These are phyloP conservation scores for Diaporthe caulivora DNA, from an alignment of 2,329 filamentous ascomycete genomes.

Conservation along the genomic window DNA sequence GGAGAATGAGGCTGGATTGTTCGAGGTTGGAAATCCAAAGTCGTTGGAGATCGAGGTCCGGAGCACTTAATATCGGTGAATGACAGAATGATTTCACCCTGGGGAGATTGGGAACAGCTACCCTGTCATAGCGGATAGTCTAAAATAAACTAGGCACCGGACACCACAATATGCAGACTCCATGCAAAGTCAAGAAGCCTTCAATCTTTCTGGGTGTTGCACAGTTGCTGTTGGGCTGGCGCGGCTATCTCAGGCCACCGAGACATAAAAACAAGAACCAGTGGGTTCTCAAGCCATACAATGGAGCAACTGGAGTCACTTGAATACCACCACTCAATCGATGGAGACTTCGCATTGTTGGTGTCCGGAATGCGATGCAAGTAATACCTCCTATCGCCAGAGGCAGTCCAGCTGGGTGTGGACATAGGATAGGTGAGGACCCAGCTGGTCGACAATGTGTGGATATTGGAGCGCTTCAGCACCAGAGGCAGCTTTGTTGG, in stretches of 20 bases:
- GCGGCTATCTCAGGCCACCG: neutral
- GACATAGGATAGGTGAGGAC: neutral
- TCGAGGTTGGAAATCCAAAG: conserved; percentile 27
- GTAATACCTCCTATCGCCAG: neutral
- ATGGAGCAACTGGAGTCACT: neutral
- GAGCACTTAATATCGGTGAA: conserved; percentile 3
- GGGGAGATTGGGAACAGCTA: neutral
- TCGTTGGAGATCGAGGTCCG: conserved; percentile 24
- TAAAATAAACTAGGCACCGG: neutral
- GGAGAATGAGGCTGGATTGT: conserved; percentile 60
- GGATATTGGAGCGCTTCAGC: neutral
- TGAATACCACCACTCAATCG: neutral
- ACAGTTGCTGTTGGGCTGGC: neutral
- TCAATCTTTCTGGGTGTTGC: neutral
- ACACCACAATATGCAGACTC: too few relatives aligned
- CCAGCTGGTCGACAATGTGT: neutral
- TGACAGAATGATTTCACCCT: too few relatives aligned
- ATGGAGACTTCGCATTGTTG: neutral
- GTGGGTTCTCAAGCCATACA: too few relatives aligned
- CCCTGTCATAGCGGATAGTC: neutral
- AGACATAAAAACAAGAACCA: neutral
- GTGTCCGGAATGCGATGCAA: too few relatives aligned
- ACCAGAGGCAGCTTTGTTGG: neutral
- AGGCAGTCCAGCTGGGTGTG: neutral
- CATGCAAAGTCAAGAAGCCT: neutral